Base-by-base conservation (phyloP, 441 rosid genomes). In the Francoa sonchifolia region DNA sequence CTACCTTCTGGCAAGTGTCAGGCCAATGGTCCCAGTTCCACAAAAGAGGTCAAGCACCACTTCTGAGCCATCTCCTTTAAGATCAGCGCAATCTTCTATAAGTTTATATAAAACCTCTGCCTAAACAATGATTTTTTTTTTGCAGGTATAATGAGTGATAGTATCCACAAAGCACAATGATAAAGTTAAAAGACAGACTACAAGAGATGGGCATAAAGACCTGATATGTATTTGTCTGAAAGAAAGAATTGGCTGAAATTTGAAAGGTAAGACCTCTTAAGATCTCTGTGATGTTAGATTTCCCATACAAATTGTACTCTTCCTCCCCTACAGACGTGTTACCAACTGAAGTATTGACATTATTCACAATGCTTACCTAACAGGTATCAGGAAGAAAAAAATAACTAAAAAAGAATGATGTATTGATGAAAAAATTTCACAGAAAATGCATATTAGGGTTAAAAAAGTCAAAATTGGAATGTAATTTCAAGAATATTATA, bases 201-300 rank as follows among this genome's bases (percentile, higher is more conserved):
- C 26, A 30, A 8, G 25, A 15, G 9, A 21, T 28, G 11, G 20
- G 31, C 51, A 22, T 27, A 36, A 32, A 16, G 6, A 54, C 97
- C 94, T 89, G 97, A 55, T 11, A 50, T 44, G 97, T 72, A 63
- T 89, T 89, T 51, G 95, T 89, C 57, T 84, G 95, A 60, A 89
- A 89, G 54, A 89, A 89, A 13, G 97, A 89, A 63, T 89, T 89
- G 66, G 97, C 95, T 1, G 97, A 89, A 48, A 89, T 89, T 56
- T 84, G 83, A 68, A 89, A 84, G 2, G 65, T 69, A 41, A 89
- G 73, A 44, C 94, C 95, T 73, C 94, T 67, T 59, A 89, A 69
- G 29, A 48, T 68, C 70, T 89, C 95, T 14, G 71, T 68, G 51
- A 84, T 82, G 47, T 68, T 64, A 39, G 71, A 67, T 61, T 82